phyloP scores from a whole-genome alignment of 768 basidiomycete species.

The Auriscalpium vulgare region DNA sequence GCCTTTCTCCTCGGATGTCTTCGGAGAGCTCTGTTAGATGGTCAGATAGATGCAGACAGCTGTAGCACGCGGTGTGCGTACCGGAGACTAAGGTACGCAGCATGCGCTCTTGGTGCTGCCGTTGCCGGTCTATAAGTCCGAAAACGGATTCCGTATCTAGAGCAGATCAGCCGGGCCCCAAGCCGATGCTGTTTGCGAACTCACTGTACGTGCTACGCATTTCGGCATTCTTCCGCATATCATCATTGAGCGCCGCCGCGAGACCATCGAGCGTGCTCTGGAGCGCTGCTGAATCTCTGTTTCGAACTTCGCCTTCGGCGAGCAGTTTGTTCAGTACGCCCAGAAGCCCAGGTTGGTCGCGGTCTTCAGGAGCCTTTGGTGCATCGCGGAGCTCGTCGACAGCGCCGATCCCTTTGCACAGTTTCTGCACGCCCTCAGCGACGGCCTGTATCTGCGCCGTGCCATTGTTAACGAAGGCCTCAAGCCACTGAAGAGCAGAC shows the following conservation, averaged over 20 bases:
- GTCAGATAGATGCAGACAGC: not conserved
- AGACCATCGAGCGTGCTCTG: conserved; percentile 29
- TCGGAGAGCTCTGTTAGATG: conserved; percentile 56
- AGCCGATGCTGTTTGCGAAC: conserved; percentile 1
- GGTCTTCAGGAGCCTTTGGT: conserved; percentile 10
- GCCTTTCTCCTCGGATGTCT: conserved; percentile 79
- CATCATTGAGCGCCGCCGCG: conserved; percentile 32
- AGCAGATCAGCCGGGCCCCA: not conserved
- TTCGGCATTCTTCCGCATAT: conserved; percentile 31
- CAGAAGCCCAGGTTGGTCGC: conserved; percentile 23
- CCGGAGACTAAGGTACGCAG: conserved; percentile 60
- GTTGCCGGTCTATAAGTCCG: conserved; percentile 58
- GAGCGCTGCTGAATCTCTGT: conserved; percentile 23
- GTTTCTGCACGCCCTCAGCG: conserved; percentile 48
- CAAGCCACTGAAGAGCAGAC: conserved; percentile 57
- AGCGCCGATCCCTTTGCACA: conserved; percentile 46
- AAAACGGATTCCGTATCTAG: conserved; percentile 51
- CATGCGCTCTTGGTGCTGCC: conserved; percentile 64
- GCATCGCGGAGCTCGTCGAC: conserved; percentile 14
- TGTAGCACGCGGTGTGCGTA: conserved; percentile 18
- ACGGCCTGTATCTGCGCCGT: conserved; percentile 62
- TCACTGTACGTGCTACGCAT: conserved; percentile 32
- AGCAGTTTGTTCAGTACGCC: conserved; percentile 28
- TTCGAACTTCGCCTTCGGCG: conserved; percentile 24
- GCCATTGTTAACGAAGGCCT: conserved; percentile 73